A percentile compares a stretch with the other conserved stretches of the same genome.
These are phyloP conservation scores for Podospora bellae-mahoneyi DNA, from an alignment of 495 filamentous ascomycete genomes.

Conservation along the genomic window DNA sequence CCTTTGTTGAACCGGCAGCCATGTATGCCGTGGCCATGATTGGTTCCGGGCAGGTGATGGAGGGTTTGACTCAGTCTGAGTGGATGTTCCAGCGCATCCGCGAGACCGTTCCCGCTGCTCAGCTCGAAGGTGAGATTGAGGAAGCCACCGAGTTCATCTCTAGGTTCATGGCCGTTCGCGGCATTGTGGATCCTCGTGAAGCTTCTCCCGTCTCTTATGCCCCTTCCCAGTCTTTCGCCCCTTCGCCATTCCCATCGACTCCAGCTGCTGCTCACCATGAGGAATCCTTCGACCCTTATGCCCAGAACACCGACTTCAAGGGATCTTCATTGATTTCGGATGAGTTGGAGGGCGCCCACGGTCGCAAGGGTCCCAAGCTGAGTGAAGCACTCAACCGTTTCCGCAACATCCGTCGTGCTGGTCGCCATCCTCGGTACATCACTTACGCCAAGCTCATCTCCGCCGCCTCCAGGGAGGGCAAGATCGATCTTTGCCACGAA, in stretches of 20 bases:
- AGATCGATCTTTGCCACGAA: constrained; percentile 76
- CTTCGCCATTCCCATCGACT: constrained; percentile 39
- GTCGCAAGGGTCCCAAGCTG: constrained; percentile 65
- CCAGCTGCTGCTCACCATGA: constrained; percentile 51
- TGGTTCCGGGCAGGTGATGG: constrained; percentile 71
- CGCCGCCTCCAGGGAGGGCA: constrained; percentile 77
- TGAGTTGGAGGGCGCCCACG: constrained; percentile 69
- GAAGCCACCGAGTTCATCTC: constrained; percentile 80
- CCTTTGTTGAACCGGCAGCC: constrained; percentile 78
- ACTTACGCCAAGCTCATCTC: constrained; percentile 94
- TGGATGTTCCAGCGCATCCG: constrained; percentile 80
- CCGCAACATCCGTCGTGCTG: constrained; percentile 86
- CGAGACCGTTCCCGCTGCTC: constrained; percentile 45
- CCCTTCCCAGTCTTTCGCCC: constrained; percentile 28
- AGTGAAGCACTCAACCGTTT: constrained; percentile 79
- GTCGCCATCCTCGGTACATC: constrained; percentile 89
- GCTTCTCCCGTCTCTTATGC: constrained; percentile 31
- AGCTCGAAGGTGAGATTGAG: constrained; percentile 74
- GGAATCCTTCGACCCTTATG: constrained; percentile 87
- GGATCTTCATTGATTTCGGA: constrained; percentile 87
- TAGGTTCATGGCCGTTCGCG: constrained; percentile 63
- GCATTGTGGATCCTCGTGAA: constrained; percentile 46
- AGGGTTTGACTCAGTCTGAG: constrained; percentile 71
- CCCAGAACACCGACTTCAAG: constrained; percentile 82
- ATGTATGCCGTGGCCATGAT: constrained; percentile 85